Base-by-base conservation (phyloP, 1,284 basidiomycete genomes). In the Gymnopus androsaceus region DNA sequence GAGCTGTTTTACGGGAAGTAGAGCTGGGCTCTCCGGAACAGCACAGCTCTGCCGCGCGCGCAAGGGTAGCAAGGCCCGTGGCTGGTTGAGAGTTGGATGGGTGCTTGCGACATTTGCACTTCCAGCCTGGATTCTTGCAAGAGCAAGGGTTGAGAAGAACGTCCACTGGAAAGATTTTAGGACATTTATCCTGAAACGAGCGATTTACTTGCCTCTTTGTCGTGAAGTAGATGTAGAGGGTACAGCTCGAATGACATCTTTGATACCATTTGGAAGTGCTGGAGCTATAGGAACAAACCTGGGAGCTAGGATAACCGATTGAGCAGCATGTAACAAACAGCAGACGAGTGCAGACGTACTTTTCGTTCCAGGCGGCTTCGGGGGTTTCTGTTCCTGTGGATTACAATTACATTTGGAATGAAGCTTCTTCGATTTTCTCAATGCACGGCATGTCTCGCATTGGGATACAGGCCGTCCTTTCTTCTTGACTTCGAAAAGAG, bases 391-490 rank as follows among this genome's bases (percentile, higher is more conserved):
- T 51, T 69, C 66, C n/a, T 66, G 69, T 15, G 75, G 69, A 54
- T 75, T 72, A 60, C 89, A 91, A 49, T 78, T 82, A 67, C 89
- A 91, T 61, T 88, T 88, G 11, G 88, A 87, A 64, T 91, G 88
- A 23, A 90, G 75, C 59, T 79, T 82, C 67, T 85, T 87, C 31
- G 82, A 84, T 67, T 89, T 85, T 42, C 91, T 82, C 30, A 89
- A 78, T 60, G 91, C 83, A 46, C 90, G 82, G 67, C 92, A 94
- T 63, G 82, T 84, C 58, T 80, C 77, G 70, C 92, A 94, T 68
- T 94, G 92, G 7, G 91, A 92, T 7, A 91, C 81, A 1, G 92
- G 92, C 11, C 91, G 80, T 6, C 88, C 91, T 72, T 89, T 94
- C 77, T 89, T 91, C 78, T 93, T 92, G 57, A 94, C 85, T 67